phyloP scores from a whole-genome alignment of 306 rosid species.

The Citrullus mucosospermus region DNA sequence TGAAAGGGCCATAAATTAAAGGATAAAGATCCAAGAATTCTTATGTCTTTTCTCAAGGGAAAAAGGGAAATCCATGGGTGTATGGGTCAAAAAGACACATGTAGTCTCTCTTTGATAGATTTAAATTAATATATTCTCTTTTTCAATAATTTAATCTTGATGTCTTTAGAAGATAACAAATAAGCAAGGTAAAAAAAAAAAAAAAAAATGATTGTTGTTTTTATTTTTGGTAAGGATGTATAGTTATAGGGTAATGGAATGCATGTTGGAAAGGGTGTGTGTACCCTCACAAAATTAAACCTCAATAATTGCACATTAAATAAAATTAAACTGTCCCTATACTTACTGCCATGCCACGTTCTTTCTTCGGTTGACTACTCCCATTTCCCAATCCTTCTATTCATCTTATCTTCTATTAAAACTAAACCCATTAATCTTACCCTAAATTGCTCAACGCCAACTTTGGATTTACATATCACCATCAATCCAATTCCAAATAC shows the following conservation, averaged over 20 bases:
- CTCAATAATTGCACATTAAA: not conserved
- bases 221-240: not conserved
- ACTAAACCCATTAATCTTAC: no score
- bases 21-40: constrained; percentile 3
- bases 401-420: no score
- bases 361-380: not conserved
- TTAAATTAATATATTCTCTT: not conserved
- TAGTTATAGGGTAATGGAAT: not conserved
- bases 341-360: not conserved
- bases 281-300: not conserved
- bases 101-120: not conserved
- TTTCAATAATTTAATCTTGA: not conserved
- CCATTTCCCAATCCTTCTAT: not conserved
- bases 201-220: no score
- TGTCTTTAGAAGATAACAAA: not conserved
- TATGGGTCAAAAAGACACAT: not conserved
- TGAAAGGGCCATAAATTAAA: not conserved
- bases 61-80: constrained; percentile 20
- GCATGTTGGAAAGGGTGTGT: not conserved
- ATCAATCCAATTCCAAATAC: no score
- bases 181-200: not conserved
- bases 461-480: no score
- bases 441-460: no score
- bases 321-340: not conserved
- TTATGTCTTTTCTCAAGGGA: constrained; percentile 8